A percentile compares a stretch with the other conserved stretches of the same genome.
Conservation (phyloP, 192 early-diverging fungal genomes). For the Backusella australiensis region DNA sequence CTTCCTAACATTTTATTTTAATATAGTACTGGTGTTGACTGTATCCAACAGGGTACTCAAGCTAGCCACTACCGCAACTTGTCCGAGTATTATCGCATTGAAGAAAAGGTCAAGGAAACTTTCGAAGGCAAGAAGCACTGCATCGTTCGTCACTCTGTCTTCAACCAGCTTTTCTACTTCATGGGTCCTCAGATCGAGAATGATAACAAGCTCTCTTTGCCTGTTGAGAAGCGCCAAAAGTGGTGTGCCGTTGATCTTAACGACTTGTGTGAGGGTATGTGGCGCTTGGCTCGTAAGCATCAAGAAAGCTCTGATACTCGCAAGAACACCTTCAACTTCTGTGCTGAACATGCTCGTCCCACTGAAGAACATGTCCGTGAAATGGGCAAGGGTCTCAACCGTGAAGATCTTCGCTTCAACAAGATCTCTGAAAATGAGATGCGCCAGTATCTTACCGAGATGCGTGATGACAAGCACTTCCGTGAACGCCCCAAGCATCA, state of each 20-base stretch:
- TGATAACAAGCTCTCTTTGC: not conserved
- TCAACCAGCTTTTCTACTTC: slow-evolving; percentile 17
- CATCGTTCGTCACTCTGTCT: slow-evolving; percentile 10
- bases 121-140: not conserved
- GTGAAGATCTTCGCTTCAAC: not conserved
- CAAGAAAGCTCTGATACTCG: not conserved
- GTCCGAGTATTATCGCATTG: slow-evolving; percentile 4
- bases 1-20: not conserved
- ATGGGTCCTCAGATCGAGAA: slow-evolving; percentile 12
- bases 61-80: not conserved
- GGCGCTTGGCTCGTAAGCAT: not conserved
- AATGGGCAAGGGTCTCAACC: not conserved
- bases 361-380: not conserved
- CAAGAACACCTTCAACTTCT: slow-evolving; percentile 8
- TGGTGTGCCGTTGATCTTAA: slow-evolving; percentile 21
- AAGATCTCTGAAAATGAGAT: not conserved
- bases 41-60: not conserved
- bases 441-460: slow-evolving; percentile 4
- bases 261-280: slow-evolving; percentile 9
- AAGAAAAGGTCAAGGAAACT: slow-evolving; percentile 9
- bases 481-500: not conserved
- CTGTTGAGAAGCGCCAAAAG: slow-evolving; percentile 6
- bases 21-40: slow-evolving; percentile 14
- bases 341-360: not conserved
- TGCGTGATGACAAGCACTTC: slow-evolving; percentile 15